Evolutionary conservation across 345 rosid genomes (phyloP).

Genomic region (Acer negundo): DNA sequence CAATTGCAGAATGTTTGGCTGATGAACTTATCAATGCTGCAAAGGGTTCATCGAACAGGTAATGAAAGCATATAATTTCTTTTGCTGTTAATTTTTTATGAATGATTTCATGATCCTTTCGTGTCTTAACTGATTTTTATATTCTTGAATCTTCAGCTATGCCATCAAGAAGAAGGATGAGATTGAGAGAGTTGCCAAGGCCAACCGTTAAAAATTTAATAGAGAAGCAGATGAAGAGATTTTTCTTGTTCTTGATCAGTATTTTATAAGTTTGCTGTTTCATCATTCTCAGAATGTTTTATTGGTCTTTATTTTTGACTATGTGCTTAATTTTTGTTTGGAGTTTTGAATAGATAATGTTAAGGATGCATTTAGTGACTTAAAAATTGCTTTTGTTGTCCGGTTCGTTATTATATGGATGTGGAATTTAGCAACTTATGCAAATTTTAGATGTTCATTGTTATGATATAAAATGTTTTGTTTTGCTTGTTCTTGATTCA

Average conservation of each 20-base stretch:
- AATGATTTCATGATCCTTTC: not conserved
- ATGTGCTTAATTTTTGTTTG: not conserved
- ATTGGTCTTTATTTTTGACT: not conserved
- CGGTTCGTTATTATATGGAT: not conserved
- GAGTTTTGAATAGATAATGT: conserved; percentile 16
- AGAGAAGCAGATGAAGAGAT: conserved; percentile 4
- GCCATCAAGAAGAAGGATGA: conserved; percentile 99
- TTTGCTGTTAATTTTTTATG: too few species aligned
- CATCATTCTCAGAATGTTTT: not conserved
- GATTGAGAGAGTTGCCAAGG: conserved; percentile 98
- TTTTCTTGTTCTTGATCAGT: conserved; percentile 7
- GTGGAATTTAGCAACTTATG: not conserved
- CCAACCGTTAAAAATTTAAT: conserved; percentile 73
- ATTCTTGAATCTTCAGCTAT: conserved; percentile 38
- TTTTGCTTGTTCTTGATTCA: too few species aligned
- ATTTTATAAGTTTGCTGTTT: not conserved
- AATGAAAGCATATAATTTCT: too few species aligned
- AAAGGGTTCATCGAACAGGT: too few species aligned
- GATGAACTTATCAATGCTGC: too few species aligned
- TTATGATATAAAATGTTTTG: too few species aligned
- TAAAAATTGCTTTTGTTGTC: not conserved
- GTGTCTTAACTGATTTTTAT: not conserved
- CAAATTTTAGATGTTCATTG: too few species aligned
- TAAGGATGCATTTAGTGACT: not conserved
- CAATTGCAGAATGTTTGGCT: conserved; percentile 91